Base-by-base conservation (phyloP, 768 basidiomycete genomes). In the Pisolithus albus region DNA sequence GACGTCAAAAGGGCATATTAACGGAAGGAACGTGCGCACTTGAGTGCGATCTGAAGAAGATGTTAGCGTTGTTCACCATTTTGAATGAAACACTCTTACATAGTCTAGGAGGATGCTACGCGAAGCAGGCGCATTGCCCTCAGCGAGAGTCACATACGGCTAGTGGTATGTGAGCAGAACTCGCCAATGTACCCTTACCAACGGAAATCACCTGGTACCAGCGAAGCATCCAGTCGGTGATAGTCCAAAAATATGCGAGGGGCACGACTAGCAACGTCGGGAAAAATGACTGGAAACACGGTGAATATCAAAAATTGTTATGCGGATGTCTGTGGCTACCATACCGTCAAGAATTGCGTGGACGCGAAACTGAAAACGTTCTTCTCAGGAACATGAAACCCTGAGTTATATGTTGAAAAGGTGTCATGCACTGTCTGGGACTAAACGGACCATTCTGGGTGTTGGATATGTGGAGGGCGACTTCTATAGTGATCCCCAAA, bases 51-150 rank as follows among this genome's bases (percentile, higher is more conserved):
- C 81, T 80, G 47, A 28, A 21, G 18, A 2, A 5, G 45, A 47
- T 41, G 45, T 61, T n/a, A 59, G 40, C 19, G 26, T 18, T 38
- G 32, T 30, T 10, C 19, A 52, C 47, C 8, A 23, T 53, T 15
- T 13, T 11, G 43, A 44, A 44, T 19, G 53, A 37, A 48, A 47
- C 36, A 24, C 46, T 54, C 80, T 46, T 56, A 84, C 82, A 64
- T 87, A 87, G 62, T 87, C 80, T 23, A 84, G 61, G 16, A 88
- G 67, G n/a, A 88, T 62, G 48, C 79, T 79, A 55, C 81, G 77
- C 50, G 81, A 72, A 1, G 84, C 82, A 2, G 69, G 62, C 1
- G 76, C 77, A 53, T 68, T 68, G 2, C 82, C 83, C 56, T 72
- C 68, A 16, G 77, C 72, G 24, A 88, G 65, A 6, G 74, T 65